Evolutionary conservation across 306 rosid genomes (phyloP).

Genomic region (Rubus parviflorus): DNA sequence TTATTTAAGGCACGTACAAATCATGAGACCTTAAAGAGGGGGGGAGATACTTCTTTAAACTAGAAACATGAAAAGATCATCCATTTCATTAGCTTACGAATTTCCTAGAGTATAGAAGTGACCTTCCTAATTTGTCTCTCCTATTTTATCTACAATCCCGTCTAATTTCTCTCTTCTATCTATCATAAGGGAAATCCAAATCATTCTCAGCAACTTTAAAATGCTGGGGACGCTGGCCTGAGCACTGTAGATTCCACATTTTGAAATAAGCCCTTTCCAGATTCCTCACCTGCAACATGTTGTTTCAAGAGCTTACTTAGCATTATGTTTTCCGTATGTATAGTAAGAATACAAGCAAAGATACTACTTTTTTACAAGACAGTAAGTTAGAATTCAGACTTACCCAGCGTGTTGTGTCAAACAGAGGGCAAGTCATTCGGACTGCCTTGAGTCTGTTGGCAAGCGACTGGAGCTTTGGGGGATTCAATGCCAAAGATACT

Average conservation of each 20-base stretch:
- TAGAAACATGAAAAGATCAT: not conserved
- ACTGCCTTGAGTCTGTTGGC: conserved; percentile 73
- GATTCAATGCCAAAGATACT: conserved; percentile 77
- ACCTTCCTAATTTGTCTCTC: conserved; percentile 23
- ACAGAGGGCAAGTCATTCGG: conserved; percentile 88
- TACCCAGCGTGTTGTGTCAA: conserved; percentile 97
- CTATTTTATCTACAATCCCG: conserved; percentile 42
- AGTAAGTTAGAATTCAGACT: not conserved
- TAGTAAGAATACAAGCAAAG: not conserved
- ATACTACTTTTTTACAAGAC: not conserved
- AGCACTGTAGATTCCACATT: conserved; percentile 59
- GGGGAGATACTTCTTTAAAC: not conserved
- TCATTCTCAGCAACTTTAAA: conserved; percentile 46
- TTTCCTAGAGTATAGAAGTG: not conserved
- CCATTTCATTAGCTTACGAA: not conserved
- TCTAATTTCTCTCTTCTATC: conserved; percentile 24
- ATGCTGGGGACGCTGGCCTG: conserved; percentile 45
- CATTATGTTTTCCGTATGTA: not conserved
- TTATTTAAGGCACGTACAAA: not conserved
- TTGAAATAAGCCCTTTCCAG: conserved; percentile 46
- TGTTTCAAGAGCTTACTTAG: not conserved
- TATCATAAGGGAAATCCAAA: conserved; percentile 38
- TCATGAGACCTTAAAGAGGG: not conserved
- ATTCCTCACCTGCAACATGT: conserved; percentile 44
- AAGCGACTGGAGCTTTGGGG: conserved; percentile 72